Percentiles rank a stretch among this genome's conserved stretches.
phyloP scores from a whole-genome alignment of 768 basidiomycete species.

The Lactifluus piperatus region DNA sequence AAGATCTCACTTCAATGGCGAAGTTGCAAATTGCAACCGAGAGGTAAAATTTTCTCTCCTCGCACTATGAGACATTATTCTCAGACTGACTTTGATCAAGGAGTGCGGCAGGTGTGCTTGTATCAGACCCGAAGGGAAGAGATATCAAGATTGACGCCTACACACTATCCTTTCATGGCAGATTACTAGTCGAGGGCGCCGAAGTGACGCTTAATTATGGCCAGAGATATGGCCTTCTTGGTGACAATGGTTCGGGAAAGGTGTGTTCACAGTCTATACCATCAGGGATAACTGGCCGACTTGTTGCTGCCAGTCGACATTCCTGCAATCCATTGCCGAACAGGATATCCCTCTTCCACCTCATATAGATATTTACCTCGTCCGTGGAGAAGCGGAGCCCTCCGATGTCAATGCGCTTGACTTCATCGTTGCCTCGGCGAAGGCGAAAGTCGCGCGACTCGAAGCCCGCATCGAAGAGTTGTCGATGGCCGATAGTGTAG shows the following conservation, averaged over 20 bases:
- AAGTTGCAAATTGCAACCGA: slow-evolving; percentile 87
- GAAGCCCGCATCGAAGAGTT: slow-evolving; percentile 93
- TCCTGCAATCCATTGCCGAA: slow-evolving; percentile 90
- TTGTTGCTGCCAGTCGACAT: slow-evolving; percentile 61
- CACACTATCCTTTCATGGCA: slow-evolving; percentile 95
- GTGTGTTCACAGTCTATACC: slow-evolving; percentile 35
- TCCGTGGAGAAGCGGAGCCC: slow-evolving; percentile 92
- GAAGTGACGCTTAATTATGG: slow-evolving; percentile 82
- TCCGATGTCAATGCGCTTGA: slow-evolving; percentile 94
- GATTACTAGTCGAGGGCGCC: slow-evolving; percentile 64
- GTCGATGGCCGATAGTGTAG: slow-evolving; percentile 80
- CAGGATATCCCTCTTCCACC: slow-evolving; percentile 91
- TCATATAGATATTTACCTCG: slow-evolving; percentile 97
- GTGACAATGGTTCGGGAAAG: slow-evolving; percentile 99
- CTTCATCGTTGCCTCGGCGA: slow-evolving; percentile 90
- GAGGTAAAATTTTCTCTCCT: slow-evolving; percentile 39
- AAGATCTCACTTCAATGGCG: slow-evolving; percentile 79
- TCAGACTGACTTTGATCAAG: slow-evolving; percentile 31
- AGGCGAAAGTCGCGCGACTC: slow-evolving; percentile 84
- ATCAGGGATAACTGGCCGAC: slow-evolving; percentile 10
- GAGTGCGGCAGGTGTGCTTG: slow-evolving; percentile 86
- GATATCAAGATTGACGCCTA: slow-evolving; percentile 97
- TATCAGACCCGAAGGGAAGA: slow-evolving; percentile 85
- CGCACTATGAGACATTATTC: slow-evolving; percentile 9
- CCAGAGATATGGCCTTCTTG: slow-evolving; percentile 89